Conservation (phyloP, 805 yeast species). For the Kurtzmaniella fragi region DNA sequence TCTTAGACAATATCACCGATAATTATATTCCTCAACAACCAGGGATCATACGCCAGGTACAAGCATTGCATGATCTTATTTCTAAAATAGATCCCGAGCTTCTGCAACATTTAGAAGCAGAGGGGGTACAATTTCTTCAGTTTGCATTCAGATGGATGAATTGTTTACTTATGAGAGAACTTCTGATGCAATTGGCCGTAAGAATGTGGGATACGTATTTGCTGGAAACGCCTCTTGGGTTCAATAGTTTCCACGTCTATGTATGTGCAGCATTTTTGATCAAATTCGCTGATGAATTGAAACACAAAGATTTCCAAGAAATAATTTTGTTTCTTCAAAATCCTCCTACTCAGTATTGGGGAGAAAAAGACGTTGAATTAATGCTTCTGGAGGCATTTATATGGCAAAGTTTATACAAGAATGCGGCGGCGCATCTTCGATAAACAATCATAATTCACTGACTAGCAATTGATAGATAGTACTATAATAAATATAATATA, state of each 20-base stretch:
- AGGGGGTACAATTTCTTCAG: constrained; percentile 91
- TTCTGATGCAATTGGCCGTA: constrained; percentile 69
- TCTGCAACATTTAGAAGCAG: constrained; percentile 67
- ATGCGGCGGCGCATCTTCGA: constrained; percentile 82
- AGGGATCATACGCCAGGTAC: constrained; percentile 89
- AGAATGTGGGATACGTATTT: constrained; percentile 98
- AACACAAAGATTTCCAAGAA: constrained; percentile 90
- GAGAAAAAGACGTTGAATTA: constrained; percentile 84
- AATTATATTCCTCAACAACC: constrained; percentile 98
- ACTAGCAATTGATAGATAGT: no score
- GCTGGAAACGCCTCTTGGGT: constrained; percentile 70
- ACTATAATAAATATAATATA: no score
- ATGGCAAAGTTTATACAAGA: constrained; percentile 90
- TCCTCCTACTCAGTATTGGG: constrained; percentile 84
- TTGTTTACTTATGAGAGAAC: constrained; percentile 91
- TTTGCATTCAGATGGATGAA: constrained; percentile 99
- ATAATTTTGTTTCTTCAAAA: constrained; percentile 87
- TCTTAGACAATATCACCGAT: constrained; percentile 92
- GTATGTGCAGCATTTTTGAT: constrained; percentile 96
- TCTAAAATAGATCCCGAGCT: constrained; percentile 73
- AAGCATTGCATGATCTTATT: constrained; percentile 70
- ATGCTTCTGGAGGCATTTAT: constrained; percentile 92
- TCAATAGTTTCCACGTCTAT: constrained; percentile 89
- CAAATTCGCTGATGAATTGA: constrained; percentile 75
- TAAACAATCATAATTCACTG: constrained; percentile 5